Conservation (phyloP, 208 protist genomes). For the Hexamita inflata region DNA sequence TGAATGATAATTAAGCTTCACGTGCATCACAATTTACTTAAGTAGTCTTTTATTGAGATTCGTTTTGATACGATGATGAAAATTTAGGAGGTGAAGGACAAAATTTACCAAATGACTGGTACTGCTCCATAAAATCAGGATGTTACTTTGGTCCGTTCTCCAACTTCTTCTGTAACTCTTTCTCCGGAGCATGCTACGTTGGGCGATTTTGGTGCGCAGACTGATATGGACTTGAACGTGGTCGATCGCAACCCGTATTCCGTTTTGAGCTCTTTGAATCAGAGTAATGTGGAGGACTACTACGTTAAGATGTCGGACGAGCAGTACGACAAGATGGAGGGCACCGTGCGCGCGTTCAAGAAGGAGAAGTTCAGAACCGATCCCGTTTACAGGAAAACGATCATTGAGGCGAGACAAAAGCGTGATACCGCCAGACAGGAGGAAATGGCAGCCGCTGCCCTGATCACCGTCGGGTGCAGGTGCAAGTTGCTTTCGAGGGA, state of each 20-base stretch:
- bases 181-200: slow-evolving; percentile 19
- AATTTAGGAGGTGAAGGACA: background rate
- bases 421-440: background rate
- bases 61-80: background rate
- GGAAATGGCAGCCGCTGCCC: background rate
- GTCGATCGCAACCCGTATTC: slow-evolving; percentile 40
- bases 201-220: background rate
- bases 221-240: slow-evolving; percentile 35
- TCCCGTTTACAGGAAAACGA: slow-evolving; percentile 13
- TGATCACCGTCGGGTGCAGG: slow-evolving; percentile 17
- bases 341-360: slow-evolving; percentile 34
- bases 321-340: slow-evolving; percentile 41
- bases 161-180: background rate
- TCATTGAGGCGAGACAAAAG: background rate
- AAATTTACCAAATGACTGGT: slow-evolving; percentile 37
- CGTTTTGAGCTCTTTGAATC: background rate
- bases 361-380: slow-evolving; percentile 29
- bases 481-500: slow-evolving; percentile 16
- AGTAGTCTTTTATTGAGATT: slow-evolving; percentile 5
- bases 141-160: slow-evolving; percentile 29
- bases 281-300: slow-evolving; percentile 8
- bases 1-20: slow-evolving; percentile 2
- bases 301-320: slow-evolving; percentile 37
- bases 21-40: slow-evolving; percentile 1
- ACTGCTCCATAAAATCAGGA: slow-evolving; percentile 40